Conservation (phyloP, 2,329 filamentous ascomycete species). For the Colletotrichum filicis region DNA sequence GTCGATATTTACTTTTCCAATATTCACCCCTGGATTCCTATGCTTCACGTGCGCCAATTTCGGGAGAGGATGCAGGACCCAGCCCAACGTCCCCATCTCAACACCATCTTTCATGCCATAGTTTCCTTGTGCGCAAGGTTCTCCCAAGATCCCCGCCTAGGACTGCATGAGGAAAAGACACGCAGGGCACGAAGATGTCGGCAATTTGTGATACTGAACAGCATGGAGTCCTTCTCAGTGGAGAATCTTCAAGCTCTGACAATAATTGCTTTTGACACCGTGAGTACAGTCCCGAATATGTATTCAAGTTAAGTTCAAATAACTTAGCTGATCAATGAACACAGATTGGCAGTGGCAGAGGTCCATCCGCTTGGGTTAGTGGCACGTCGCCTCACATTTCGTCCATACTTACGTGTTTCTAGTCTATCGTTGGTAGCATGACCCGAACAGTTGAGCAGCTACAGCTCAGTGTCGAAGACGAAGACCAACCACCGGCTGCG, state of each 20-base stretch:
- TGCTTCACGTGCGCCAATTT: conserved; percentile 46
- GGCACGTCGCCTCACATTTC: neutral
- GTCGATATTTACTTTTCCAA: conserved; percentile 48
- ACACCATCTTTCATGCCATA: conserved; percentile 50
- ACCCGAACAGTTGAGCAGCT: conserved; percentile 52
- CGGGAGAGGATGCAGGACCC: conserved; percentile 37
- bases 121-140: conserved; percentile 42
- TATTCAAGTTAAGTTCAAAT: neutral
- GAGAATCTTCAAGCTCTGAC: conserved; percentile 47
- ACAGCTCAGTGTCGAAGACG: conserved; percentile 48
- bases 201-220: conserved; percentile 44
- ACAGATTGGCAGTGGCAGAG: conserved; percentile 47
- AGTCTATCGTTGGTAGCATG: conserved; percentile 48
- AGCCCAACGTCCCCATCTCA: conserved; percentile 36
- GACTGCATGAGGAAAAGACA: conserved; percentile 30
- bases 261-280: conserved; percentile 49
- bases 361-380: conserved; percentile 45
- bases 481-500: conserved; percentile 39
- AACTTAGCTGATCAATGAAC: neutral
- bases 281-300: conserved; percentile 18
- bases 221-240: conserved; percentile 48
- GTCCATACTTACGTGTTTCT: neutral
- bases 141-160: conserved; percentile 42
- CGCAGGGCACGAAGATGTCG: conserved; percentile 40
- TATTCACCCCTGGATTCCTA: conserved; percentile 53